Conservation (phyloP, 2,329 filamentous ascomycete species). For the Diaporthe velutina region DNA sequence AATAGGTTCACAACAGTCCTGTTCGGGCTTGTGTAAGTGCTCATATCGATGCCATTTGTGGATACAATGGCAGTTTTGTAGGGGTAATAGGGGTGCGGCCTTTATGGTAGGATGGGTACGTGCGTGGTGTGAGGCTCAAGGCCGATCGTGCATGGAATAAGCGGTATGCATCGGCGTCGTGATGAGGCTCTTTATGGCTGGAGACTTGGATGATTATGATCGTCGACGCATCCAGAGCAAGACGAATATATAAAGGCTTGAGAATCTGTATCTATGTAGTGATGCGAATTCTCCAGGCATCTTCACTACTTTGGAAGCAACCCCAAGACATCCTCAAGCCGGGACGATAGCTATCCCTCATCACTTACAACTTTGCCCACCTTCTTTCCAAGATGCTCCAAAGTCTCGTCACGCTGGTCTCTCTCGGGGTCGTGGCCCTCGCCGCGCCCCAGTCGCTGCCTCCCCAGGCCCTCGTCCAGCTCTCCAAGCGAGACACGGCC, state of each 20-base stretch:
- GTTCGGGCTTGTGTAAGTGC: background rate
- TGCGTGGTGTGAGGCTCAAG: constrained; percentile 16
- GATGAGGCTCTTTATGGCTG: background rate
- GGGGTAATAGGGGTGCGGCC: background rate
- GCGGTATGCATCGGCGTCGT: constrained; percentile 1
- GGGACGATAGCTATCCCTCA: background rate
- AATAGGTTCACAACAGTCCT: background rate
- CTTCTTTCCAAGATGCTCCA: constrained; percentile 6
- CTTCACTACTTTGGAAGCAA: background rate
- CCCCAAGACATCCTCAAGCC: background rate
- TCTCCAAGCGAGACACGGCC: constrained; percentile 24
- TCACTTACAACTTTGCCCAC: background rate
- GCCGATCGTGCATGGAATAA: background rate
- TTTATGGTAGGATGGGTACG: background rate
- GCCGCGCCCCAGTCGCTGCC: constrained; percentile 7
- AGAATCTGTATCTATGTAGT: background rate
- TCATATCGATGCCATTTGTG: background rate
- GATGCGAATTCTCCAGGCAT: background rate
- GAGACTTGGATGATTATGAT: background rate
- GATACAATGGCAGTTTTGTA: background rate
- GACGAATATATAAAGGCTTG: background rate
- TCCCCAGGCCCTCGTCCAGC: constrained; percentile 18
- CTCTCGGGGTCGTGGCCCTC: constrained; percentile 22
- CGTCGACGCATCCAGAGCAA: background rate
- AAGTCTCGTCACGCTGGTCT: background rate